A percentile compares a stretch with the other conserved stretches of the same genome.
These are phyloP conservation scores for Fusarium verticillioides DNA, from an alignment of 2,329 filamentous ascomycete genomes.

Conservation along the genomic window DNA sequence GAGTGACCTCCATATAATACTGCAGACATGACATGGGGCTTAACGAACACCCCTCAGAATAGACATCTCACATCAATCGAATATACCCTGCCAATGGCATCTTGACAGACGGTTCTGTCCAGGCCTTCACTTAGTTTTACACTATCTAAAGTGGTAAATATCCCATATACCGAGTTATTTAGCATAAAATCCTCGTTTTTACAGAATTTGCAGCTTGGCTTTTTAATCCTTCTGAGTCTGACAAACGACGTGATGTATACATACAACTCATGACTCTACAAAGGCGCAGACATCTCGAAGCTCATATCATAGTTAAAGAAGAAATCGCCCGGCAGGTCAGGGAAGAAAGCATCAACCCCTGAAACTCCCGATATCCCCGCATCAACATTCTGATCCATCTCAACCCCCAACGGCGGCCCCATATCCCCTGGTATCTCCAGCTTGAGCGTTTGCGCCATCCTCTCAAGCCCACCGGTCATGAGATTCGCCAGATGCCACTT, in stretches of 20 bases:
- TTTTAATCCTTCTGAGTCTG: no score
- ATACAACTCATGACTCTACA: neutral
- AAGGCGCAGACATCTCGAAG: constrained; percentile 11
- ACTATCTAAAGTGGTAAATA: neutral
- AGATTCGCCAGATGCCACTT: constrained; percentile 58
- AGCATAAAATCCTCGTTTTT: neutral
- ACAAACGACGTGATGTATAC: no score
- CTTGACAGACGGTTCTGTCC: neutral
- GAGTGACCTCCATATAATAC: no score
- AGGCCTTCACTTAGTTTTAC: neutral
- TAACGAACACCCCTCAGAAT: neutral
- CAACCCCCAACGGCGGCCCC: neutral
- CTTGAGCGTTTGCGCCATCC: constrained; percentile 28
- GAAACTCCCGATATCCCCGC: neutral
- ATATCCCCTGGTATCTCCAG: neutral
- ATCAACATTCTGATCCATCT: neutral
- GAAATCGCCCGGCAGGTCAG: constrained; percentile 27
- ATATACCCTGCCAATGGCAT: neutral
- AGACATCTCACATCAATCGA: neutral
- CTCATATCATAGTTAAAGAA: constrained; percentile 32
- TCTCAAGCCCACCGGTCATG: constrained; percentile 57
- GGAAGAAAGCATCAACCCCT: constrained; percentile 22
- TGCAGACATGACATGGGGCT: no score
- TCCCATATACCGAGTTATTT: neutral
- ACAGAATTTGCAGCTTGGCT: neutral